Base-by-base conservation (phyloP, 495 filamentous ascomycete species). In the Penicillium riverlandense region DNA sequence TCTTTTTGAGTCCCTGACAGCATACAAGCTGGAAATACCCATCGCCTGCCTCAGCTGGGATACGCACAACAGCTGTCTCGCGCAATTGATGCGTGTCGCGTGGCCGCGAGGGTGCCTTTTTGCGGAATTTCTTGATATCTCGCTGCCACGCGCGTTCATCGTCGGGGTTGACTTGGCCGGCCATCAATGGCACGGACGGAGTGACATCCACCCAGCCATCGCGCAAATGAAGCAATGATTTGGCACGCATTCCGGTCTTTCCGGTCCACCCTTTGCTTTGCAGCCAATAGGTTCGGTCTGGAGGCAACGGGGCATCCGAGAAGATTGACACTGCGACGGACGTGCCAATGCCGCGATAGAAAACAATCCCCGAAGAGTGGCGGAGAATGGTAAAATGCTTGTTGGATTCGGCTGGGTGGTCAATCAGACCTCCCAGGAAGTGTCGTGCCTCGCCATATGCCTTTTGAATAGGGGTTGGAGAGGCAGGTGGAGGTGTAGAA, bases 21-120 rank as follows among this genome's bases (percentile, higher is more conserved):
- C 85, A 67, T 2, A 83, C 72, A 6, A 85, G 55, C 31, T 81
- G 78, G 38, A 82, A 80, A 52, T 86, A 86, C 0, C 82, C 83
- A 54, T 86, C 83, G 0, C 67, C 67, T 0, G 77, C 76, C 6
- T 75, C 72, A 15, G 72, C 74, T 0, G 83, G 82, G 13, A 86
- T 80, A 6, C 80, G 67, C 4, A 83, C 64, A 7, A 85, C 71
- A 7, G 72, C 74, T 0, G 83, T 85, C 51, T 85, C 77, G 8
- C 82, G 70, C 4, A 77, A 49, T 1, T 59, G 42, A 49, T 85
- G 82, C 7, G 58, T 66, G 29, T 72, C 61, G 2, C 65, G 56
- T 4, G 63, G 52, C 5, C 66, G 66, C 1, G 62, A 54, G 4
- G 65, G 38, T 0, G 66, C 64, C 41, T 75, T 79, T 41, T 78